Percentiles rank a stretch among this genome's conserved stretches.
Evolutionary conservation across 192 early-diverging fungal genomes (phyloP).

Genomic region (Neocallimastix lanati): DNA sequence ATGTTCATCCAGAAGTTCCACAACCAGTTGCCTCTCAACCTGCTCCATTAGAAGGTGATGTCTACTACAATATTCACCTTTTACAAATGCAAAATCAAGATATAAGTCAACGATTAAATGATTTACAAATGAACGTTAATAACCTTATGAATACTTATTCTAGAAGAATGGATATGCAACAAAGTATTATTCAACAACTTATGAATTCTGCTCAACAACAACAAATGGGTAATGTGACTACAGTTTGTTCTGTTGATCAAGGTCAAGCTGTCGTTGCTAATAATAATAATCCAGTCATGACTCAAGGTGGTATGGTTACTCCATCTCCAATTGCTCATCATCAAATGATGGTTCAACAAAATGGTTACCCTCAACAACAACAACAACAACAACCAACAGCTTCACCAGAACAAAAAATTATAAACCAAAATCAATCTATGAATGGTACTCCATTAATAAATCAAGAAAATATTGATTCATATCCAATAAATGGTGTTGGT

Average conservation of each 20-base stretch:
- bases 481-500: not conserved
- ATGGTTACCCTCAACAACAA: no score
- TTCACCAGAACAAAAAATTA: not conserved
- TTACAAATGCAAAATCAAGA: not conserved
- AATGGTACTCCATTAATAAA: not conserved
- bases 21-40: not conserved
- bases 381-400: not conserved
- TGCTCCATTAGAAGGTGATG: not conserved
- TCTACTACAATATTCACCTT: not conserved
- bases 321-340: not conserved
- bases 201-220: not conserved
- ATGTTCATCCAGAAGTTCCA: not conserved
- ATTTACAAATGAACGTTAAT: not conserved
- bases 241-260: not conserved
- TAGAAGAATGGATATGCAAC: not conserved
- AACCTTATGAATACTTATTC: not conserved
- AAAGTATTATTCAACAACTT: not conserved
- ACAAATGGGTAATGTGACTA: not conserved
- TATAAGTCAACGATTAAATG: not conserved
- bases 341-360: not conserved
- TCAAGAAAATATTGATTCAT: not conserved
- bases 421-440: not conserved
- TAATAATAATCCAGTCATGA: not conserved
- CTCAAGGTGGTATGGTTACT: not conserved
- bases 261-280: not conserved